A percentile compares a stretch with the other conserved stretches of the same genome.
Evolutionary conservation across 2,329 filamentous ascomycete species (phyloP).

Genomic region (Alternaria solani): DNA sequence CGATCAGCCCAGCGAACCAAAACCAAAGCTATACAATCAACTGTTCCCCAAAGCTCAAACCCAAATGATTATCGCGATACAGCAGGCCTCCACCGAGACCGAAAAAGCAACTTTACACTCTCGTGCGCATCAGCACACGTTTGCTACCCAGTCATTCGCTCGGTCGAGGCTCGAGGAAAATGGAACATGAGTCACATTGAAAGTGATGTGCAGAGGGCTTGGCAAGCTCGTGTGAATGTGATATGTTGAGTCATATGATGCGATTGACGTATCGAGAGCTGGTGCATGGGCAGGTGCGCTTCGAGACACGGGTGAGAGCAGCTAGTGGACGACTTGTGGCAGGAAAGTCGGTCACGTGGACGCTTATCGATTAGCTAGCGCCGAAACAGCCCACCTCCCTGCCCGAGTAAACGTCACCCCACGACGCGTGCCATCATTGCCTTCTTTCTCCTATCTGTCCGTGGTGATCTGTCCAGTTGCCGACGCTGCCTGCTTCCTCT

Average conservation of each 20-base stretch:
- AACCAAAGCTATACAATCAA: no score
- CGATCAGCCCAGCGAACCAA: no score
- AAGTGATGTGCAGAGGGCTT: neutral
- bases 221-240: neutral
- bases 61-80: no score
- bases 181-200: conserved; percentile 3
- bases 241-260: neutral
- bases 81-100: no score
- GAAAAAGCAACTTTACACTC: no score
- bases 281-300: neutral
- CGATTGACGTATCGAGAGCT: neutral
- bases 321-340: neutral
- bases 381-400: conserved; percentile 3
- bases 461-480: neutral
- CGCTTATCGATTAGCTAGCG: conserved; percentile 17
- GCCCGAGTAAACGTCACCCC: conserved; percentile 16
- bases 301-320: neutral
- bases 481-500: neutral
- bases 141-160: neutral
- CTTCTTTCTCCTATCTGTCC: neutral
- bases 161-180: neutral
- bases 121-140: neutral
- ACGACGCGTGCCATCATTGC: conserved; percentile 10
- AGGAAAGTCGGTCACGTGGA: neutral
- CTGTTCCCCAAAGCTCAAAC: no score